Evolutionary conservation across 2,329 filamentous ascomycete species (phyloP).

Genomic region (Chrysosphaeria jannelii): DNA sequence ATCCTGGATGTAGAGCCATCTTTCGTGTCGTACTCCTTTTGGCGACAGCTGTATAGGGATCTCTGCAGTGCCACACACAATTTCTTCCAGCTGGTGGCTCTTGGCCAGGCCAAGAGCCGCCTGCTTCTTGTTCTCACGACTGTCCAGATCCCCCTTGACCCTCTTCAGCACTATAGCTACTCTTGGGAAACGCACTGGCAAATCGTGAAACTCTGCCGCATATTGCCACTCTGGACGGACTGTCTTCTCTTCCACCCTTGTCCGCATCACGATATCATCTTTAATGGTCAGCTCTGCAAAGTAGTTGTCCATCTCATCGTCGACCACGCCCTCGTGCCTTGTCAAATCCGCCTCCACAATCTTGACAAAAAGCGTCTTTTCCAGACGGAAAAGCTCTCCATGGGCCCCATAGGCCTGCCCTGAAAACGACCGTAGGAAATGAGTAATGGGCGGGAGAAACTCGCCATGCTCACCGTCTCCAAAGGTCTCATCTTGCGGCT

Average conservation of each 20-base stretch:
- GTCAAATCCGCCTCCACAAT: too few relatives aligned
- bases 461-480: too few relatives aligned
- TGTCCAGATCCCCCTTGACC: constrained; percentile 19
- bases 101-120: constrained; percentile 14
- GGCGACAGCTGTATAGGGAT: constrained; percentile 51
- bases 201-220: constrained; percentile 45
- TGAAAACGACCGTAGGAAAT: too few relatives aligned
- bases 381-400: too few relatives aligned
- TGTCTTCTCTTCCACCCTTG: constrained; percentile 38
- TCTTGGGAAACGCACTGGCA: constrained; percentile 36
- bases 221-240: constrained; percentile 60
- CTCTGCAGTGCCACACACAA: constrained; percentile 43
- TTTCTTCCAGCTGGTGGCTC: constrained; percentile 15
- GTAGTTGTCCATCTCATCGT: constrained; percentile 39
- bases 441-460: too few relatives aligned
- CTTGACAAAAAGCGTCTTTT: too few relatives aligned
- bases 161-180: constrained; percentile 45
- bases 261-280: constrained; percentile 48
- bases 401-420: too few relatives aligned
- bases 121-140: constrained; percentile 14
- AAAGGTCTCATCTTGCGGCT: too few relatives aligned
- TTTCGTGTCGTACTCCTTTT: constrained; percentile 50
- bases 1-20: constrained; percentile 64
- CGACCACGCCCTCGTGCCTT: too few relatives aligned
- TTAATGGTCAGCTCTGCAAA: constrained; percentile 55